Evolutionary conservation across 2,329 filamentous ascomycete genomes (phyloP).

Genomic region (Fusarium xyrophilum): DNA sequence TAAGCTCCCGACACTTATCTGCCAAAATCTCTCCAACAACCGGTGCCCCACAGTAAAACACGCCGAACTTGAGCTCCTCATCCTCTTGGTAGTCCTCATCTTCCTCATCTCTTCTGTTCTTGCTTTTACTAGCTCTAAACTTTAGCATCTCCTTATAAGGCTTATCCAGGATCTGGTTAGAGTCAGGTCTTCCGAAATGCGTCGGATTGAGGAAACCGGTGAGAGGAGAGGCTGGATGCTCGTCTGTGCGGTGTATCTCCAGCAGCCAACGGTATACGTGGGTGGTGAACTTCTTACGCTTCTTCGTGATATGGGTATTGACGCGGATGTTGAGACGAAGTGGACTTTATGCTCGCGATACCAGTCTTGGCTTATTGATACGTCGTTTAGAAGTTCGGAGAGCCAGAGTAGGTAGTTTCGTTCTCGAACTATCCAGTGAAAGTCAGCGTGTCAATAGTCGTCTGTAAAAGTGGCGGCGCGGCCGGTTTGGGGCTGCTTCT

Average conservation of each 20-base stretch:
- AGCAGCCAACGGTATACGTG: conserved; percentile 64
- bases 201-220: conserved; percentile 62
- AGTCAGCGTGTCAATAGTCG: conserved; percentile 60
- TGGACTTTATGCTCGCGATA: conserved; percentile 47
- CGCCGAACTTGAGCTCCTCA: conserved; percentile 56
- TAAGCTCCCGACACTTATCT: conserved; percentile 60
- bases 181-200: conserved; percentile 62
- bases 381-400: conserved; percentile 61
- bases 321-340: conserved; percentile 60
- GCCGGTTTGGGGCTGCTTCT: conserved; percentile 24
- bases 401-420: conserved; percentile 64
- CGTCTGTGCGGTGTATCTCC: conserved; percentile 61
- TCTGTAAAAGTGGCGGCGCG: conserved; percentile 42
- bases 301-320: conserved; percentile 63
- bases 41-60: conserved; percentile 64
- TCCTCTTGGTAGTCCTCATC: conserved; percentile 32
- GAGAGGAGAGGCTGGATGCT: conserved; percentile 59
- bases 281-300: conserved; percentile 58
- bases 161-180: conserved; percentile 58
- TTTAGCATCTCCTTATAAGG: conserved; percentile 62
- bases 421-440: conserved; percentile 67
- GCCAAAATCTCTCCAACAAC: conserved; percentile 63
- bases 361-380: conserved; percentile 49
- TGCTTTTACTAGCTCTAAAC: conserved; percentile 40
- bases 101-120: background rate